Base-by-base conservation (phyloP, 1,284 basidiomycete genomes). In the Meripilus lineatus region DNA sequence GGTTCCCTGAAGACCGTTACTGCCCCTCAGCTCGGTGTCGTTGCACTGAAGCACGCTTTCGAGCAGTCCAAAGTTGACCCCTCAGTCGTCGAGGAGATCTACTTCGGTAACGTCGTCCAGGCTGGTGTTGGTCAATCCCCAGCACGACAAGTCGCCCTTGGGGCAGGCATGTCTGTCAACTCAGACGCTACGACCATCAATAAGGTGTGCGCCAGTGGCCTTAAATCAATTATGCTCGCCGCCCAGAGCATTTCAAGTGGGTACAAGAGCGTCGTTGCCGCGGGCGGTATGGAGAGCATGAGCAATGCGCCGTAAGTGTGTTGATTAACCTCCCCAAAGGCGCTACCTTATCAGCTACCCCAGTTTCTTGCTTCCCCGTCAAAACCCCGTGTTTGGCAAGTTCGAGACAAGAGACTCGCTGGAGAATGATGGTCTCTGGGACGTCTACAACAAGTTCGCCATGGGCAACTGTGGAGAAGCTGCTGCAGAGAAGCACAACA, bases 121-220 rank as follows among this genome's bases (percentile, higher is more conserved):
- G 93, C 95, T 20, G 95, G 95, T 58, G 87, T 93, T 39, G 93
- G 93, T 40, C 93, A 98, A 65, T 93, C 89, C 30, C 92, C 95
- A 22, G 93, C 95, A 42, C 84, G 95, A 51, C 95, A 99, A 67
- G 94, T 96, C 48, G 93, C 89, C 11, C 84, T 98, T 54, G 77
- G 72, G 49, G 79, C 93, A 23, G 95, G 95, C 51, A 72, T 96
- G 65, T 84, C 80, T 52, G 67, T 84, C 18, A 76, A 77, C 49
- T 93, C 93, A 28, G 96, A 99, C 70, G 94, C 94, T 15, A 99
- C 96, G 32, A 99, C 96, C 42, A 88, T 99, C 72, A 99, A 99
- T 80, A 96, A 98, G 68, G 91, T 99, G 59, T 99, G 95, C 65
- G 95, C 95, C 3, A 93, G 88, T 50, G 96, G 95, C 44, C 76